Conservation (phyloP, 495 filamentous ascomycete genomes). For the Hypoxylon perforatum region DNA sequence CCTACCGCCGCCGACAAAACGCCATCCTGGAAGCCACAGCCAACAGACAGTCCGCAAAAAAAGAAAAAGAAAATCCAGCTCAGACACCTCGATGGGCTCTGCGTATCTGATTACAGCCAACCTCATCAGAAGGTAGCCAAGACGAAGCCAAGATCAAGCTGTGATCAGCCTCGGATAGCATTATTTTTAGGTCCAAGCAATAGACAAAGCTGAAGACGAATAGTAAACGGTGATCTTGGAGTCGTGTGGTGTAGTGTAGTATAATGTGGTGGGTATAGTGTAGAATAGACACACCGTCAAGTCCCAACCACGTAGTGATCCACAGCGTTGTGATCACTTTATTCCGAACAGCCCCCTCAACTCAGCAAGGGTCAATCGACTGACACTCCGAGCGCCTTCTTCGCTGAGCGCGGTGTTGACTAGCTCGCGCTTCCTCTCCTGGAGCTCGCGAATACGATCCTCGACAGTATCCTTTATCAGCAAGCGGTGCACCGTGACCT, state of each 20-base stretch:
- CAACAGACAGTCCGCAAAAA: neutral
- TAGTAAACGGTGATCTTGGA: no score
- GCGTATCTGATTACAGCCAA: neutral
- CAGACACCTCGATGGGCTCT: neutral
- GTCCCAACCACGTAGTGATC: neutral
- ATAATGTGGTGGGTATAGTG: no score
- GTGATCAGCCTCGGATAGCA: neutral
- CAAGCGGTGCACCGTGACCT: constrained; percentile 84
- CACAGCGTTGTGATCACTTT: constrained; percentile 2
- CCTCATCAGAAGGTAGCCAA: constrained; percentile 4
- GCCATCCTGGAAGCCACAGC: neutral
- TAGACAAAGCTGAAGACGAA: no score
- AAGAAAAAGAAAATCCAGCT: neutral
- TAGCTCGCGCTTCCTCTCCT: constrained; percentile 82
- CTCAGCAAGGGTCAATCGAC: constrained; percentile 70
- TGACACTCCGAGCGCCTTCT: constrained; percentile 71
- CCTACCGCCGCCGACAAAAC: neutral
- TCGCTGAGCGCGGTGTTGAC: constrained; percentile 88
- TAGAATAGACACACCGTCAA: no score
- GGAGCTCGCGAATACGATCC: constrained; percentile 87
- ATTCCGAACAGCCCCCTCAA: constrained; percentile 77
- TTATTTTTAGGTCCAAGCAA: no score
- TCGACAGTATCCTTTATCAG: constrained; percentile 84
- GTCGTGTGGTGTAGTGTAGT: no score
- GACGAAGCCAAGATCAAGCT: constrained; percentile 4